phyloP scores from a whole-genome alignment of 2,329 filamentous ascomycete species.

The Ceratocystis smalleyi region DNA sequence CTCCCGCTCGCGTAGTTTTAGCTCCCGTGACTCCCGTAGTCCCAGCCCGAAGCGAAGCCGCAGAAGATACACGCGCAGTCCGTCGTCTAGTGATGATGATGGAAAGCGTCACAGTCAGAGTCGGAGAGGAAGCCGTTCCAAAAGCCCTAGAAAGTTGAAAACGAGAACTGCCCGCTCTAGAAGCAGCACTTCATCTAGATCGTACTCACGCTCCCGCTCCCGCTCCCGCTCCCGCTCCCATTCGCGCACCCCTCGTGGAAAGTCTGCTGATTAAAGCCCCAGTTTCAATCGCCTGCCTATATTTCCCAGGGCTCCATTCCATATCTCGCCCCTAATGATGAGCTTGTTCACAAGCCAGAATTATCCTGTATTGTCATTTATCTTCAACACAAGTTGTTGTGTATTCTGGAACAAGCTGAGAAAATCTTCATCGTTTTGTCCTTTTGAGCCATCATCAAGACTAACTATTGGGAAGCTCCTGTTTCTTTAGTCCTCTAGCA shows the following conservation, averaged over 20 bases:
- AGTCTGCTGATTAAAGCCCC: conserved; percentile 38
- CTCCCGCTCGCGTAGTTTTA: conserved; percentile 18
- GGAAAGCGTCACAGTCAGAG: conserved; percentile 19
- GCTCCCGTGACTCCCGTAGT: conserved; percentile 9
- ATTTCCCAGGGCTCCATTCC: not conserved
- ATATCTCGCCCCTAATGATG: not conserved
- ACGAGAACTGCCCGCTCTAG: conserved; percentile 8
- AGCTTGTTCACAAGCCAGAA: not conserved
- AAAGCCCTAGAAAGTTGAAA: conserved; percentile 8
- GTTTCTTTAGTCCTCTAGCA: not conserved
- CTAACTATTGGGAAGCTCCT: conserved; percentile 3
- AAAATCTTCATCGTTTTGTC: not conserved
- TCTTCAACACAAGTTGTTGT: not conserved
- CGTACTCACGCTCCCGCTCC: conserved; percentile 10
- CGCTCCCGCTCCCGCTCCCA: conserved; percentile 14
- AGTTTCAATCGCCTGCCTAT: conserved; percentile 17
- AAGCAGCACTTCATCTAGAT: conserved; percentile 15
- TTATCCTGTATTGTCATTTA: not conserved
- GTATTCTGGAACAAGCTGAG: conserved; percentile 4
- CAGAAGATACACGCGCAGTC: conserved; percentile 12
- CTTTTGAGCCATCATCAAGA: conserved; percentile 1
- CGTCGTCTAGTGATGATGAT: conserved; percentile 13
- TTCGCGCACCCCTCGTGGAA: conserved; percentile 27
- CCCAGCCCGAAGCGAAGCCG: conserved; percentile 8
- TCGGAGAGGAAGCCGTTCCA: conserved; percentile 9